phyloP scores from a whole-genome alignment of 139 green algal species.

The Chlamydomonas sp. region DNA sequence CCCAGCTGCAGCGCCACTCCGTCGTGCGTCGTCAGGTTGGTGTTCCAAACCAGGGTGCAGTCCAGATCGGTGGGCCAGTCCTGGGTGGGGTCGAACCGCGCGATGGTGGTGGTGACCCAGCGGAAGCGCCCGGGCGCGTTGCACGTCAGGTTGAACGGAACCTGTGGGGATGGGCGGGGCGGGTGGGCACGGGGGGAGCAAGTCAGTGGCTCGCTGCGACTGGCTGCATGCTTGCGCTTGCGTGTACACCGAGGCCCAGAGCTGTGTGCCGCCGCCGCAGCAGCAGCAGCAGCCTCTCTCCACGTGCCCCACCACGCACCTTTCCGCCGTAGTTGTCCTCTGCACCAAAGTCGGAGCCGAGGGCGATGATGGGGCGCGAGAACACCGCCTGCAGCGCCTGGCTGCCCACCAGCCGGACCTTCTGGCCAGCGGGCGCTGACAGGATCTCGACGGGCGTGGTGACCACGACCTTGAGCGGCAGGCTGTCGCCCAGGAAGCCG shows the following conservation, averaged over 20 bases:
- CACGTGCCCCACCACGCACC: too few species aligned
- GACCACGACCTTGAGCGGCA: too few species aligned
- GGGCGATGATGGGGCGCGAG: conserved; percentile 44
- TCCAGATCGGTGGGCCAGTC: conserved; percentile 49
- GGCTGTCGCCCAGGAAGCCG: too few species aligned
- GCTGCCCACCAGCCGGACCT: too few species aligned
- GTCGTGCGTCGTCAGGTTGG: conserved; percentile 36
- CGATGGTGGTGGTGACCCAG: conserved; percentile 58
- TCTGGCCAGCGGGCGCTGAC: too few species aligned
- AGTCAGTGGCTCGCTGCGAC: too few species aligned
- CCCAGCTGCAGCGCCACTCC: conserved; percentile 30
- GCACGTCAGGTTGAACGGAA: conserved; percentile 43
- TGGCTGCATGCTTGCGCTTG: too few species aligned
- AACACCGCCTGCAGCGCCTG: conserved; percentile 55
- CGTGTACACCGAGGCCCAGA: too few species aligned
- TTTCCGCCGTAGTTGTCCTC: conserved; percentile 12
- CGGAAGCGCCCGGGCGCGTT: conserved; percentile 29
- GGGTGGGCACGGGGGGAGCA: neutral
- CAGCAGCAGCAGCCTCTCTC: too few species aligned
- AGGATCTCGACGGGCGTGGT: too few species aligned
- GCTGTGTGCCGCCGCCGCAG: too few species aligned
- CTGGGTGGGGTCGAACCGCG: conserved; percentile 37
- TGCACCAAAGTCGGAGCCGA: conserved; percentile 44
- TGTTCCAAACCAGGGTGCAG: conserved; percentile 36
- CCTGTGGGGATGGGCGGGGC: too few species aligned